phyloP scores from a whole-genome alignment of 2,329 filamentous ascomycete species.

The Colletotrichum lini region DNA sequence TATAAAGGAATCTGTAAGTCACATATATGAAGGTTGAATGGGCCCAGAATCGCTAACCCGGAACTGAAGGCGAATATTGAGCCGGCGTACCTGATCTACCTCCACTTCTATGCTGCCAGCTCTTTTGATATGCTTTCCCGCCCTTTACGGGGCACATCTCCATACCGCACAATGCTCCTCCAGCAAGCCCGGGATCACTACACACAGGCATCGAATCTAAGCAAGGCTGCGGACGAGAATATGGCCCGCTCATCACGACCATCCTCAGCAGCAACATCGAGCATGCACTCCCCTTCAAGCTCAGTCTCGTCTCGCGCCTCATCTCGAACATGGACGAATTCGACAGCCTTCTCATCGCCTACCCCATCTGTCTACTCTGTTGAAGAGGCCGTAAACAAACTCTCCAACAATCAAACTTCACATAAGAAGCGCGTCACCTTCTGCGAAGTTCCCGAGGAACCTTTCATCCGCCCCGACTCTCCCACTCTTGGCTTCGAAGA shows the following conservation, averaged over 20 bases:
- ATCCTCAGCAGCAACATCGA: slow-evolving; percentile 55
- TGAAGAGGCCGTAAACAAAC: slow-evolving; percentile 47
- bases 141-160: slow-evolving; percentile 60
- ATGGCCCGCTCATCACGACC: slow-evolving; percentile 57
- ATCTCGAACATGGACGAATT: slow-evolving; percentile 54
- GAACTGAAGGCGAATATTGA: slow-evolving; percentile 57
- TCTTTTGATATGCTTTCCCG: slow-evolving; percentile 71
- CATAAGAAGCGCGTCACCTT: slow-evolving; percentile 59
- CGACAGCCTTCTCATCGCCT: slow-evolving; percentile 62
- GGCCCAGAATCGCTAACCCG: slow-evolving; percentile 37
- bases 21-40: neutral
- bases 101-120: slow-evolving; percentile 74
- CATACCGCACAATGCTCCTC: slow-evolving; percentile 63
- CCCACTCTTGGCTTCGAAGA: slow-evolving; percentile 72
- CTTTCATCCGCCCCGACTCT: slow-evolving; percentile 70
- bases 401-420: slow-evolving; percentile 18
- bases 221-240: slow-evolving; percentile 62
- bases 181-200: slow-evolving; percentile 68
- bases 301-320: slow-evolving; percentile 59
- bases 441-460: slow-evolving; percentile 55
- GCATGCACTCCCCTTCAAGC: slow-evolving; percentile 61
- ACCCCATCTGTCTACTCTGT: slow-evolving; percentile 60
- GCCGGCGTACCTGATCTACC: slow-evolving; percentile 69
- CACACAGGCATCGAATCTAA: slow-evolving; percentile 62
- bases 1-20: slow-evolving; percentile 60